Conservation (phyloP, 306 rosid genomes). For the Alnus glutinosa region DNA sequence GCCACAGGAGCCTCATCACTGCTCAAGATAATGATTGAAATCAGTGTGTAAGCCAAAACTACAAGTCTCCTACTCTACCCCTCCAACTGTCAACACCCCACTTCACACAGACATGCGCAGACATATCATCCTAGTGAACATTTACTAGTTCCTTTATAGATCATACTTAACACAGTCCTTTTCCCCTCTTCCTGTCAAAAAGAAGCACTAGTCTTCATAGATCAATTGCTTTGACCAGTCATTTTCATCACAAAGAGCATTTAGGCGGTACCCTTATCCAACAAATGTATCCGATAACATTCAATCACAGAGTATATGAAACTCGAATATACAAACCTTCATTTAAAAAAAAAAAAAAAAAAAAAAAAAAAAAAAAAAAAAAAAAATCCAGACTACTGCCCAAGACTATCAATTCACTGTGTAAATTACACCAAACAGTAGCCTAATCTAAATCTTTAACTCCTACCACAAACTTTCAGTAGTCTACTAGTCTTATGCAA, state of each 20-base stretch:
- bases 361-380: neutral
- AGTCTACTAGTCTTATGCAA: neutral
- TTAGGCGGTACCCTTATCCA: neutral
- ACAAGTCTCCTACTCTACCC: neutral
- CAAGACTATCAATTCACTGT: neutral
- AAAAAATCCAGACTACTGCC: neutral
- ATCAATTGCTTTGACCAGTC: neutral
- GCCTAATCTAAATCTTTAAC: neutral
- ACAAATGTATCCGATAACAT: neutral
- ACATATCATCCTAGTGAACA: neutral
- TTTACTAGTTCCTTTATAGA: neutral
- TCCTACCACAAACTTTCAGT: neutral
- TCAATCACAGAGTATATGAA: neutral
- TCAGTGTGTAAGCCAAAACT: neutral
- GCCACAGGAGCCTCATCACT: conserved; percentile 43
- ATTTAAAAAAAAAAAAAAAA: neutral
- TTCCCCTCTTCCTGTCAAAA: neutral
- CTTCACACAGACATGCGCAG: too few relatives aligned
- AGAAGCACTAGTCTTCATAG: neutral
- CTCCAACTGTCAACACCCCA: neutral
- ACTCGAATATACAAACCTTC: neutral
- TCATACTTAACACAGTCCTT: neutral
- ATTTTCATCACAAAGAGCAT: neutral
- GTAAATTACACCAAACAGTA: neutral
- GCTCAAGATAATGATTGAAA: neutral